Conservation (phyloP, 345 rosid genomes). For the Carallia brachiata region DNA sequence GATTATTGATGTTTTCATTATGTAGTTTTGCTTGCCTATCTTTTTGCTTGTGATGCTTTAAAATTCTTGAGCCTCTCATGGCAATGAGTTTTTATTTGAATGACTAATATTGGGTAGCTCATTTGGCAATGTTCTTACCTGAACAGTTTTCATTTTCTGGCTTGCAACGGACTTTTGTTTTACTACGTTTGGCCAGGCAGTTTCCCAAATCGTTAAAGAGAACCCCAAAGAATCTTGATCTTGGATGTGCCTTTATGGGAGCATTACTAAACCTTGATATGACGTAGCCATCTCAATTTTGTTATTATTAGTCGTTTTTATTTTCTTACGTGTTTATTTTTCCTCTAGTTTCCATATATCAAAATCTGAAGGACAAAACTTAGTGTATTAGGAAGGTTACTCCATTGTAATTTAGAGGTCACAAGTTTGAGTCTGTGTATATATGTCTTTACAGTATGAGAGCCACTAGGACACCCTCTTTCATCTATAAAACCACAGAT, state of each 20-base stretch:
- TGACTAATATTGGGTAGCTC: neutral
- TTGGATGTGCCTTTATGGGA: neutral
- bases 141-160: neutral
- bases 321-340: conserved; percentile 1
- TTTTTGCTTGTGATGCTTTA: too few species aligned
- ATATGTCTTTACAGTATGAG: too few species aligned
- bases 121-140: neutral
- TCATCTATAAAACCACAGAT: too few species aligned
- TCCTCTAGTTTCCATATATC: neutral
- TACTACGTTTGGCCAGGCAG: neutral
- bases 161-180: neutral
- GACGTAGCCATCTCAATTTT: neutral
- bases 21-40: too few species aligned
- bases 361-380: too few species aligned
- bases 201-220: neutral
- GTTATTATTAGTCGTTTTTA: neutral
- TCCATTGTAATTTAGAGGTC: too few species aligned
- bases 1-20: too few species aligned
- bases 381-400: too few species aligned
- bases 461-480: too few species aligned
- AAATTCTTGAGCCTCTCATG: too few species aligned
- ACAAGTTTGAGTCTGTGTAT: too few species aligned
- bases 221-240: neutral
- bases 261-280: neutral
- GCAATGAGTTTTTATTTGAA: too few species aligned